phyloP scores from a whole-genome alignment of 1,284 basidiomycete genomes.

The Chiua sp. region DNA sequence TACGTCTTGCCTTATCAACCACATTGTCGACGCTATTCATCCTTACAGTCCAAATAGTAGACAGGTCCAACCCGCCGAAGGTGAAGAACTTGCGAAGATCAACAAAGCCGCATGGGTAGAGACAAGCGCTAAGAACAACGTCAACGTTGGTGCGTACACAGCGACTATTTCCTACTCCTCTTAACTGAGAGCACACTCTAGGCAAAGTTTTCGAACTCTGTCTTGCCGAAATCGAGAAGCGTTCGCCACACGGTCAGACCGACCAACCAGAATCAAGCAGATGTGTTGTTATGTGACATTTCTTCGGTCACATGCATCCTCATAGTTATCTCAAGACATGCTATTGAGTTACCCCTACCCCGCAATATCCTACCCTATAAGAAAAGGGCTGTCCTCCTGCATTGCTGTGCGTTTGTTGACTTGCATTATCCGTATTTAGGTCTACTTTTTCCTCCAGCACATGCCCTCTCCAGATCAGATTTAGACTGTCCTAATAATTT shows the following conservation, averaged over 20 bases:
- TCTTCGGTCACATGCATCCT: conserved; percentile 14
- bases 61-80: conserved; percentile 80
- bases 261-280: conserved; percentile 61
- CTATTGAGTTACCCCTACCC: conserved; percentile 37
- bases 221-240: conserved; percentile 86
- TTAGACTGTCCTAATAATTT: conserved; percentile 41
- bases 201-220: conserved; percentile 91
- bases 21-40: conserved; percentile 29
- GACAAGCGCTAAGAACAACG: conserved; percentile 87
- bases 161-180: background rate
- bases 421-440: conserved; percentile 46
- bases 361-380: conserved; percentile 35
- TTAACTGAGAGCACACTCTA: conserved; percentile 38
- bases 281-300: conserved; percentile 73
- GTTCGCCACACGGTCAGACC: conserved; percentile 60
- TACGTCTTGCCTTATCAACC: conserved; percentile 12
- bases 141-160: conserved; percentile 80
- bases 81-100: conserved; percentile 74
- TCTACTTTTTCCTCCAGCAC: conserved; percentile 22
- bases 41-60: conserved; percentile 51
- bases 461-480: conserved; percentile 23
- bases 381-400: conserved; percentile 25
- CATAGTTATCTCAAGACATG: conserved; percentile 25
- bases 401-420: conserved; percentile 37
- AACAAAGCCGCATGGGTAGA: conserved; percentile 86